Percentiles rank a stretch among this genome's conserved stretches.
phyloP scores from a whole-genome alignment of 2,329 filamentous ascomycete species.

The Lasiodiplodia sp. region DNA sequence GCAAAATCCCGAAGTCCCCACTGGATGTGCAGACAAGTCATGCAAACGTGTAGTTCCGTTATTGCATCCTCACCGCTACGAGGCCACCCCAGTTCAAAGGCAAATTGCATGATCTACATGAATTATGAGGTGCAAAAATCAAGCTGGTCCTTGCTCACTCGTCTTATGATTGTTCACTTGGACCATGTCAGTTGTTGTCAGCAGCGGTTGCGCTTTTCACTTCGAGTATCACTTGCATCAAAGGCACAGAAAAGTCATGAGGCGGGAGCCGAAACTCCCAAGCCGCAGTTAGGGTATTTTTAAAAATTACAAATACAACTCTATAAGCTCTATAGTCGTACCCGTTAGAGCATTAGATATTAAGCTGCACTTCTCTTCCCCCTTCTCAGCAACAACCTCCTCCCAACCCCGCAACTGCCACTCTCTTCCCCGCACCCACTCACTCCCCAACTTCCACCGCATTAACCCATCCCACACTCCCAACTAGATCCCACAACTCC shows the following conservation, averaged over 20 bases:
- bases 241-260: background rate
- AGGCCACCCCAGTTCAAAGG: too few species aligned
- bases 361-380: conserved; percentile 20
- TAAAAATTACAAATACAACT: conserved; percentile 29
- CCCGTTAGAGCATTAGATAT: conserved; percentile 26
- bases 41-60: too few species aligned
- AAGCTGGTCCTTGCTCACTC: too few species aligned
- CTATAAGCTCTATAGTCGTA: conserved; percentile 21
- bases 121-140: too few species aligned
- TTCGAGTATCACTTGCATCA: conserved; percentile 2
- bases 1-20: too few species aligned
- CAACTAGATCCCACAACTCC: background rate
- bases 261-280: conserved; percentile 11
- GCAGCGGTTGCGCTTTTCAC: background rate
- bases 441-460: background rate
- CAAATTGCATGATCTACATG: too few species aligned
- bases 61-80: too few species aligned
- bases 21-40: too few species aligned
- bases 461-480: background rate
- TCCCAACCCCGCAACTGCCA: background rate
- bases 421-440: background rate
- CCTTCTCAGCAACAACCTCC: background rate
- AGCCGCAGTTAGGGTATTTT: conserved; percentile 22
- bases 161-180: background rate
- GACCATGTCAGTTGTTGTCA: background rate